phyloP scores from a whole-genome alignment of 257 asterid species.

The Rubia yunnanensis region DNA sequence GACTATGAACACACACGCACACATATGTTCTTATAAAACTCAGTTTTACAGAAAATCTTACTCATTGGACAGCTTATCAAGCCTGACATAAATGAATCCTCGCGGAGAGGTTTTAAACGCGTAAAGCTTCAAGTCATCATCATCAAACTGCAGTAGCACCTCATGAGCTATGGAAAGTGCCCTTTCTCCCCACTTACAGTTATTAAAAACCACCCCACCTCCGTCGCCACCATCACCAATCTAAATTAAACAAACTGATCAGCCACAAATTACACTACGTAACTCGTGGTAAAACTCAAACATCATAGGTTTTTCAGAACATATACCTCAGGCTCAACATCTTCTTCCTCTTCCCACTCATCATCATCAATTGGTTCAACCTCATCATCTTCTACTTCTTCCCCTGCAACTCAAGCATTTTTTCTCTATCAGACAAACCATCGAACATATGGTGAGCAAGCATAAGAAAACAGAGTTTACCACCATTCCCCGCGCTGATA shows the following conservation, averaged over 20 bases:
- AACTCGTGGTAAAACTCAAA: neutral
- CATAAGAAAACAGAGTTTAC: neutral
- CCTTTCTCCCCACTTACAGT: conserved; percentile 78
- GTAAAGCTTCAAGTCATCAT: conserved; percentile 63
- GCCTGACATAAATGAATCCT: conserved; percentile 79
- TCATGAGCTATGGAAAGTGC: conserved; percentile 51
- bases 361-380: conserved; percentile 75
- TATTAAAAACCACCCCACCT: conserved; percentile 68
- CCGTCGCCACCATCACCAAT: conserved; percentile 95
- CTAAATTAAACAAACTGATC: conserved; percentile 23
- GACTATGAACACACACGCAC: neutral
- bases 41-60: conserved; percentile 25
- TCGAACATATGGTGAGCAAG: conserved; percentile 43
- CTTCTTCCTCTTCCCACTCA: conserved; percentile 92
- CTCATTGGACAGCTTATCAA: conserved; percentile 71
- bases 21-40: neutral
- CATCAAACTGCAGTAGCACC: conserved; percentile 46
- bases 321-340: conserved; percentile 70
- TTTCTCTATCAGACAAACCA: conserved; percentile 13
- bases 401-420: conserved; percentile 27
- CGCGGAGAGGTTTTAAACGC: conserved; percentile 75
- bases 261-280: neutral
- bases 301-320: neutral
- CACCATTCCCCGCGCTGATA: neutral
- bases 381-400: conserved; percentile 32